Evolutionary conservation across 768 basidiomycete species (phyloP).

Genomic region (Naganishia vishniacii): DNA sequence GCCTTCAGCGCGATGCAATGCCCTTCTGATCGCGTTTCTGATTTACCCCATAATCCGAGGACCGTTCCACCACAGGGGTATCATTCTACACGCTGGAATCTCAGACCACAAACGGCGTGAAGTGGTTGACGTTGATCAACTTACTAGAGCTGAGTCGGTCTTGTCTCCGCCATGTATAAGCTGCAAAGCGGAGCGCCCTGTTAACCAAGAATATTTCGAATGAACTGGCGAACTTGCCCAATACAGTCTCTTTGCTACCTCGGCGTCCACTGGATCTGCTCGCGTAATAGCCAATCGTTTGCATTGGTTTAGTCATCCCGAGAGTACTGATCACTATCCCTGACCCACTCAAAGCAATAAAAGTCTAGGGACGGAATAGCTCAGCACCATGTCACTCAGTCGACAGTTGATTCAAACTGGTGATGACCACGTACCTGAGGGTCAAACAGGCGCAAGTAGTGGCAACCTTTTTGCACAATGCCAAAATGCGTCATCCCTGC

Average conservation of each 20-base stretch:
- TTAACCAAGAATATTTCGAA: neutral
- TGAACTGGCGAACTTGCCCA: slow-evolving; percentile 11
- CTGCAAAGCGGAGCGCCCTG: neutral
- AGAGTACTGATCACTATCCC: neutral
- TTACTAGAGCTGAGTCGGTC: slow-evolving; percentile 13
- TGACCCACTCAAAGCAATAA: slow-evolving; percentile 4
- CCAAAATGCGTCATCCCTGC: neutral
- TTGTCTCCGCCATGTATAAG: slow-evolving; percentile 24
- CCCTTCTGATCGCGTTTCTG: too few relatives aligned
- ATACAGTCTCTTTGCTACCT: slow-evolving; percentile 21
- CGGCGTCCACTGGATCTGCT: slow-evolving; percentile 18
- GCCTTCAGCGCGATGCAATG: neutral
- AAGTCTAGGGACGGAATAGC: neutral
- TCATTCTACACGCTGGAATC: neutral
- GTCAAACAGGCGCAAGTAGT: slow-evolving; percentile 10
- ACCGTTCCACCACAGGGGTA: slow-evolving; percentile 1
- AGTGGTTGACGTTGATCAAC: neutral
- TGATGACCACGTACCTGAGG: neutral
- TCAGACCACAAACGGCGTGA: neutral
- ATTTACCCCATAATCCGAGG: slow-evolving; percentile 22
- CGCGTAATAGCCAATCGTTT: neutral
- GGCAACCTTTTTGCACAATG: neutral
- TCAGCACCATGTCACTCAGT: too few relatives aligned
- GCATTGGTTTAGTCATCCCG: neutral
- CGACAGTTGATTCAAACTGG: too few relatives aligned